phyloP scores from a whole-genome alignment of 169 alveolate species.

The Amoebophrya sp. region DNA sequence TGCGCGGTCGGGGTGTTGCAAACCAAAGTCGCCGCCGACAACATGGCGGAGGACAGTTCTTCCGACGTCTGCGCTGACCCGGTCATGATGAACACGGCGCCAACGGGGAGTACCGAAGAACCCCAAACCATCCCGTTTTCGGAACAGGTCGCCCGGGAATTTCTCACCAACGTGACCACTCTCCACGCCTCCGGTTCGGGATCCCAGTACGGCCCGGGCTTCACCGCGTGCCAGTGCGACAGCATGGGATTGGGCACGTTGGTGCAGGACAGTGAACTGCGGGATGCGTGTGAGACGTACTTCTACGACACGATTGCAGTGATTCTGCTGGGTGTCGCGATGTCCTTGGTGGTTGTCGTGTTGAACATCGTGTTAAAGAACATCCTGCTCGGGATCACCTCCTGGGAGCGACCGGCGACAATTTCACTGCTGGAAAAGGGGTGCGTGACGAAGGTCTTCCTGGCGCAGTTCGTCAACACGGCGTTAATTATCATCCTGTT shows the following conservation, averaged over 20 bases:
- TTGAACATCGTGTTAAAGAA: background rate
- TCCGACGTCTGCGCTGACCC: background rate
- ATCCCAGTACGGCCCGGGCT: background rate
- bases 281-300: background rate
- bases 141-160: background rate
- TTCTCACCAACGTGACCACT: background rate
- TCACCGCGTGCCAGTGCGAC: background rate
- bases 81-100: background rate
- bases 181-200: background rate
- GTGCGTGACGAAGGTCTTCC: background rate
- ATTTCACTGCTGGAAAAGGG: background rate
- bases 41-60: background rate
- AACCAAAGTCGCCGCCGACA: background rate
- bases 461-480: background rate
- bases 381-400: background rate
- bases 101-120: background rate
- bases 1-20: background rate
- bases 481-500: background rate
- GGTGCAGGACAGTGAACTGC: background rate
- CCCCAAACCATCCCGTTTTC: background rate
- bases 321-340: background rate
- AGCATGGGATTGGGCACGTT: background rate
- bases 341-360: background rate
- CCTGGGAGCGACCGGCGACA: background rate
- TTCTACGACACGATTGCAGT: background rate